Evolutionary conservation across 2,329 filamentous ascomycete species (phyloP).

Genomic region (Neopestalotiopsis sp.): DNA sequence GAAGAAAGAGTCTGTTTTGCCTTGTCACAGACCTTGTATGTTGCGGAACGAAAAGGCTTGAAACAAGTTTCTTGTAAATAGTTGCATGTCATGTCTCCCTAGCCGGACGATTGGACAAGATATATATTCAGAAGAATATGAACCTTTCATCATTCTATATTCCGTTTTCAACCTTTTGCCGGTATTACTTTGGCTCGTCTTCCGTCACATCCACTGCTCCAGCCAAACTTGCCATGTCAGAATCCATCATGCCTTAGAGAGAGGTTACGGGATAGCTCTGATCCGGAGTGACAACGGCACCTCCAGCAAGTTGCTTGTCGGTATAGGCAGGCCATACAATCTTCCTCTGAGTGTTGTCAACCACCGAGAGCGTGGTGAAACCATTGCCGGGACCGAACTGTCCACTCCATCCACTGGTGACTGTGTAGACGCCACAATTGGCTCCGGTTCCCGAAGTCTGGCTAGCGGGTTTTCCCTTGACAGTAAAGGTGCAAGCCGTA

Average conservation of each 20-base stretch:
- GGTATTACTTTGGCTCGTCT: background rate
- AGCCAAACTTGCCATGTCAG: background rate
- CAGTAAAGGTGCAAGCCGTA: conserved; percentile 46
- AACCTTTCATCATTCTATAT: background rate
- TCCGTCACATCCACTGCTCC: background rate
- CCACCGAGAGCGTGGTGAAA: conserved; percentile 60
- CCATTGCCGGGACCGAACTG: conserved; percentile 58
- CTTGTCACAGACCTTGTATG: background rate
- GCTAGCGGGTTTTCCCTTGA: conserved; percentile 36
- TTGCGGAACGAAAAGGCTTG: background rate
- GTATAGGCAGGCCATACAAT: conserved; percentile 61
- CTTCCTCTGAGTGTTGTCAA: conserved; percentile 46
- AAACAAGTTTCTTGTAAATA: conserved; percentile 5
- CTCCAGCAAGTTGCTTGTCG: conserved; percentile 45
- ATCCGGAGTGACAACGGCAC: conserved; percentile 19
- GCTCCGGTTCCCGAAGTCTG: conserved; percentile 43
- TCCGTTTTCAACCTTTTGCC: background rate
- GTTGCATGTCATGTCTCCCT: conserved; percentile 6
- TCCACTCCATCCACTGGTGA: conserved; percentile 62
- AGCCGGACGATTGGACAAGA: background rate
- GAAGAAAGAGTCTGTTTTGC: background rate
- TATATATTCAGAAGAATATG: conserved; percentile 4
- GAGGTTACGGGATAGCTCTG: conserved; percentile 20
- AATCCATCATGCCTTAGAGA: conserved; percentile 7
- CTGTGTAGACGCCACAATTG: conserved; percentile 54